Percentiles rank a stretch among this genome's conserved stretches.
These are phyloP conservation scores for Colletotrichum lindemuthianum DNA, from an alignment of 2,329 filamentous ascomycete genomes.

Conservation along the genomic window DNA sequence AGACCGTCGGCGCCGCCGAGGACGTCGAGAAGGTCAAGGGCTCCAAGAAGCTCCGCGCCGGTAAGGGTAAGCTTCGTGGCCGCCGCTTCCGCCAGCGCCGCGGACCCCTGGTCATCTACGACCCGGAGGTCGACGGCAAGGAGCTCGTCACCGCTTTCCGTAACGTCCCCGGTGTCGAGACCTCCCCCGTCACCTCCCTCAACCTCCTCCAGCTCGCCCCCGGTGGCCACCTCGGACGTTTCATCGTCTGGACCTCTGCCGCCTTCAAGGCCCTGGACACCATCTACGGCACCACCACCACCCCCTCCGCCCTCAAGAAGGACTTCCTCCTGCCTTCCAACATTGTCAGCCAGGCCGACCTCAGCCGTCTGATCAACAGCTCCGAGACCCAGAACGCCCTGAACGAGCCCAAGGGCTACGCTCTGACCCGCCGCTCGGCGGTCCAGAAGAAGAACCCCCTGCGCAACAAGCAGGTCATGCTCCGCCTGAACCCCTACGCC, in stretches of 20 bases:
- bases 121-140: slow-evolving; percentile 94
- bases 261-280: slow-evolving; percentile 96
- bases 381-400: slow-evolving; percentile 98
- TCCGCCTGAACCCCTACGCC: slow-evolving; percentile 98
- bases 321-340: slow-evolving; percentile 97
- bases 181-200: slow-evolving; percentile 88
- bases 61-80: slow-evolving; percentile 98
- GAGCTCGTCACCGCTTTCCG: slow-evolving; percentile 94
- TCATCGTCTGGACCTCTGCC: slow-evolving; percentile 98
- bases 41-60: slow-evolving; percentile 96
- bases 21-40: slow-evolving; percentile 96
- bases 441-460: slow-evolving; percentile 99
- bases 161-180: slow-evolving; percentile 99
- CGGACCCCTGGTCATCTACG: slow-evolving; percentile 97
- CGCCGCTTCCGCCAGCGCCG: slow-evolving; percentile 98
- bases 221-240: slow-evolving; percentile 97
- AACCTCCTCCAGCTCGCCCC: slow-evolving; percentile 99
- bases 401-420: slow-evolving; percentile 88
- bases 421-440: slow-evolving; percentile 86
- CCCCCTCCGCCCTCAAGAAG: slow-evolving; percentile 93
- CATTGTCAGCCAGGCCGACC: slow-evolving; percentile 92
- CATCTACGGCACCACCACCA: slow-evolving; percentile 94
- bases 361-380: slow-evolving; percentile 98
- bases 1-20: slow-evolving; percentile 87
- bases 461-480: slow-evolving; percentile 97